Evolutionary conservation across 2,329 filamentous ascomycete genomes (phyloP), one percentile per base, ranked within the genome.

Genomic region (Coniochaeta sp.): DNA sequence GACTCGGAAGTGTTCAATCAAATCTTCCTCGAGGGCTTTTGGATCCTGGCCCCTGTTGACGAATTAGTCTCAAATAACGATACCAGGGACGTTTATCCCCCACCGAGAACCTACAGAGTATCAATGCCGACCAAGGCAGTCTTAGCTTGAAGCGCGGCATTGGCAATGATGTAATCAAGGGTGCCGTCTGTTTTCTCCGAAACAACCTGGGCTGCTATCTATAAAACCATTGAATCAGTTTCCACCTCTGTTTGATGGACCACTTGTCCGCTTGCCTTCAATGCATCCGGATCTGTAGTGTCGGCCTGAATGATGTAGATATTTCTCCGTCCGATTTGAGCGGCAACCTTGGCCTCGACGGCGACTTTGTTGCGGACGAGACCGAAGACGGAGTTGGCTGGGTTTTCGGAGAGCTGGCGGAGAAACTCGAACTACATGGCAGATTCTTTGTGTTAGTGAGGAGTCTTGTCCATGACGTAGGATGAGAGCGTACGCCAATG

Each of bases 311-410:
- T 40, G 19, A 57, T 57, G 55, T 57, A 26, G 34, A 57, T 57
- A 24, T 57, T 57, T n/a, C 36, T 26, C 55, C 33, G 55, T 34
- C 55, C 55, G 19, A 57, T 57, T 57, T 57, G 33, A 57, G 55
- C 55, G 55, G 55, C 55, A 22, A 43, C 55, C 22, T 57, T 57
- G 55, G 55, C 33, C 22, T 57, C 55, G 19, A 43, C 34, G 34
- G 55, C 55, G 22, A 34, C 55, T 57, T 57, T 57, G 55, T 57
- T 67, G 2, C 78, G 76, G 16, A 79, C 75, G 3, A 82, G 71
- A 0, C 77, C 79, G 58, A 80, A 66, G 47, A 80, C 68, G 0
- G 67, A 70, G 62, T 77, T 78, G 17, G 65, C 62, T 0, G 76
- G 65, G 58, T 79, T 67, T 22, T 67, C 67, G 5, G 79, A 80